Evolutionary conservation across 164 flowering plant species (phyloP).

Genomic region (Paratinospora sagittata): DNA sequence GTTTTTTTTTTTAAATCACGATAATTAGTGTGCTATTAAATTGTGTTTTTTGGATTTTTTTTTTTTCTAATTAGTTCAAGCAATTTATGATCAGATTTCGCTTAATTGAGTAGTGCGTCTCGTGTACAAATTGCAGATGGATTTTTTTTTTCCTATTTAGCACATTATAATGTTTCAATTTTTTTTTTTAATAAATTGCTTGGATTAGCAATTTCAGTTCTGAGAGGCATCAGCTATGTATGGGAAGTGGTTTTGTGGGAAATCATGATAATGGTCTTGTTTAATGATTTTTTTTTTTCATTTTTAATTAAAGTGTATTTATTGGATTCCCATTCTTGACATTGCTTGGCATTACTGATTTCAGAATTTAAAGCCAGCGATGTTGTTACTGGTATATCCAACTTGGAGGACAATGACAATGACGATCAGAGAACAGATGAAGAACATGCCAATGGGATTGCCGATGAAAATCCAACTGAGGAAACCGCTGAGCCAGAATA

Average conservation of each 20-base stretch:
- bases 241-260: background rate
- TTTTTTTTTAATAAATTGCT: background rate
- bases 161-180: background rate
- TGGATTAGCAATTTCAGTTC: background rate
- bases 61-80: background rate
- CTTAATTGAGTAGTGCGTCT: background rate
- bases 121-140: too few relatives aligned
- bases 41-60: background rate
- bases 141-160: background rate
- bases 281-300: background rate
- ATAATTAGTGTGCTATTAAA: background rate
- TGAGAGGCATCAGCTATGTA: background rate
- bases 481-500: constrained; percentile 32
- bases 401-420: constrained; percentile 13
- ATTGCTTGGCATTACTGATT: constrained; percentile 1
- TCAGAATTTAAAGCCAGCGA: constrained; percentile 24
- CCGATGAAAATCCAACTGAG: constrained; percentile 25
- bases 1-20: background rate
- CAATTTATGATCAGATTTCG: background rate
- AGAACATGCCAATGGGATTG: constrained; percentile 23
- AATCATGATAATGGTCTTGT: background rate
- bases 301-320: background rate
- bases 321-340: background rate
- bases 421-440: constrained; percentile 21
- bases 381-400: constrained; percentile 10